Base-by-base conservation (phyloP, 768 basidiomycete genomes). In the Leccinellum albellum region DNA sequence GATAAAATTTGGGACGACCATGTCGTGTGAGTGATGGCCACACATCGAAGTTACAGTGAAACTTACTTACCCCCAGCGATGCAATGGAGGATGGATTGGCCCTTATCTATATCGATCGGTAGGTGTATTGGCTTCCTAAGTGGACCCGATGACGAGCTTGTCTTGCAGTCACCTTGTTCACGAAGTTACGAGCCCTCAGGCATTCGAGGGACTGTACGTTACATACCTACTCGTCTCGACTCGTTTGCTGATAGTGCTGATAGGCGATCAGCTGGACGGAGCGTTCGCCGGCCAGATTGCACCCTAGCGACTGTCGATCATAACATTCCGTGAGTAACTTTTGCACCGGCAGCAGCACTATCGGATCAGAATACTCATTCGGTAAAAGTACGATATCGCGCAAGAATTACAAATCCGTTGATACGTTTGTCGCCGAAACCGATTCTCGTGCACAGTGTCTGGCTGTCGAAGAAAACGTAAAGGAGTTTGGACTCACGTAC, bases 1-100 rank as follows among this genome's bases (percentile, higher is more conserved):
- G 96, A 98, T 76, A 98, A 98, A 78, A 93, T 98, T 61, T 97
- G 91, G 86, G 93, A 97, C 63, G 94, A 98, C 71, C 96, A 98
- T 76, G 84, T 96, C 68, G 89, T 98, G 85, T 93, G 66, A 60
- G 90, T 62, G 29, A 51, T 50, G 13, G 15, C 10, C 24, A 29
- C 48, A 4, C 33, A 26, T 72, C 54, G 55, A 53, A 20, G 10
- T 48, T 17, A 1, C 35, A 42, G n/a, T 37, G 17, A 12, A 53
- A 21, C 56, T 68, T 50, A 63, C 29, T 28, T 28, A 3, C 21
- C 42, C 62, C 46, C 65, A 92, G 91, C 35, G 82, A 89, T 66
- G 71, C 80, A 56, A 84, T 89, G 62, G 83, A 89, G 45, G 85
- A 90, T 65, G 91, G 89, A 49, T 78, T 88, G 49, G 86, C 89